Conservation (phyloP, 495 filamentous ascomycete genomes). For the Cercophora sp. region DNA sequence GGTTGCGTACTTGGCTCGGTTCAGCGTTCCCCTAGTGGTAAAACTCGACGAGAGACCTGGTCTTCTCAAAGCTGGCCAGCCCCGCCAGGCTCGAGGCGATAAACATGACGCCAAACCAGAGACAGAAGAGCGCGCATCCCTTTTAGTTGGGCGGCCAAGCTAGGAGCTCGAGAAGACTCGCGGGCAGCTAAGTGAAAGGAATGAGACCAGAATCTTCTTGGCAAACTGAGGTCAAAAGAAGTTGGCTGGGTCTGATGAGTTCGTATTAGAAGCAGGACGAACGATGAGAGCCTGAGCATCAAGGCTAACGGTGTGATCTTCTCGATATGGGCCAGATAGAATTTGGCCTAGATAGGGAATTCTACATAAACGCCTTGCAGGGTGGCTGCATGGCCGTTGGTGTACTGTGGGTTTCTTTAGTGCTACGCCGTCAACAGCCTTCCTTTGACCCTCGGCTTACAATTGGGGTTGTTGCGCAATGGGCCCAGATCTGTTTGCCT, state of each 20-base stretch:
- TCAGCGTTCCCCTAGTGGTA: conserved; percentile 8
- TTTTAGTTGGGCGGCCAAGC: too few species aligned
- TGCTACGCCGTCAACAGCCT: background rate
- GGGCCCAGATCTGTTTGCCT: background rate
- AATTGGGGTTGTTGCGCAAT: background rate
- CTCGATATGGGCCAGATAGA: background rate
- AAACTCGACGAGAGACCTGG: conserved; percentile 7
- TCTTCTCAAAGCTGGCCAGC: conserved; percentile 5
- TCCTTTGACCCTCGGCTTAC: background rate
- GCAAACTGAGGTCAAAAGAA: too few species aligned
- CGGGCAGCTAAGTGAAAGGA: too few species aligned
- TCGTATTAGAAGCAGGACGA: too few species aligned
- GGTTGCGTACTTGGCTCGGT: conserved; percentile 19
- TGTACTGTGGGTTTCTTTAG: background rate
- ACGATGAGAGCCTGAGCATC: too few species aligned
- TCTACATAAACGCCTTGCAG: background rate
- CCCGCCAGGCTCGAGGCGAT: conserved; percentile 18
- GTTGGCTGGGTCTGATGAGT: too few species aligned
- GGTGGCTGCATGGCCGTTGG: background rate
- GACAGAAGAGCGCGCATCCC: too few species aligned
- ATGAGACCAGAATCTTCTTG: too few species aligned
- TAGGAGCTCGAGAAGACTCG: too few species aligned
- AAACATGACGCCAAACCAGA: conserved; percentile 24
- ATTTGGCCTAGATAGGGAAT: background rate
- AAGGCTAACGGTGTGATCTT: background rate